Evolutionary conservation across 2,329 filamentous ascomycete genomes (phyloP).

Genomic region (Paecilomyces dactylethromorphus): DNA sequence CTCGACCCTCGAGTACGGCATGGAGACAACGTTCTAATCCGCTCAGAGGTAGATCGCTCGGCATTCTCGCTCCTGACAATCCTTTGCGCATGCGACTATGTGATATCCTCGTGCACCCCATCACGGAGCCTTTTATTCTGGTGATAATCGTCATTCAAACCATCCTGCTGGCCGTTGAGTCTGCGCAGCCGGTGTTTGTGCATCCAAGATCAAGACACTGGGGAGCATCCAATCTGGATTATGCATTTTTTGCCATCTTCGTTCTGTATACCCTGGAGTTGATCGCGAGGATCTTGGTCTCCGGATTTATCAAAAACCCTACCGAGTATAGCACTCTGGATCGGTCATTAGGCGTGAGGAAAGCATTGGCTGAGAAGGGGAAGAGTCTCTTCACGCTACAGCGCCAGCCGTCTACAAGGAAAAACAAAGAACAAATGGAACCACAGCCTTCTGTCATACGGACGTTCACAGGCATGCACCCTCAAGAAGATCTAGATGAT

Average conservation of each 20-base stretch:
- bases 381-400: constrained; percentile 75
- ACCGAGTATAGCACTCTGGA: constrained; percentile 88
- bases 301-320: constrained; percentile 85
- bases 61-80: constrained; percentile 76
- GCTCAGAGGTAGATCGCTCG: constrained; percentile 76
- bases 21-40: constrained; percentile 58
- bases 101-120: constrained; percentile 76
- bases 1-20: constrained; percentile 29
- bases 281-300: constrained; percentile 78
- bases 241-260: constrained; percentile 75
- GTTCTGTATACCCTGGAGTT: constrained; percentile 85
- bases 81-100: constrained; percentile 67
- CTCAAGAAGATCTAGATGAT: constrained; percentile 55
- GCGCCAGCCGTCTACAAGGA: constrained; percentile 60
- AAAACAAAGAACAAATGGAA: constrained; percentile 32
- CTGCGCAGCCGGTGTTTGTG: constrained; percentile 63
- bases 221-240: constrained; percentile 64
- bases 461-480: constrained; percentile 68
- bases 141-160: constrained; percentile 83
- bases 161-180: constrained; percentile 78
- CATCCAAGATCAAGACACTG: constrained; percentile 55
- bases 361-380: constrained; percentile 69
- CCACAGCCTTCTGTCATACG: constrained; percentile 57
- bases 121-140: constrained; percentile 80
- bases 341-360: constrained; percentile 65